Evolutionary conservation across 805 yeast genomes (phyloP), one percentile per base, ranked within the genome.

Genomic region (Henningerozyma blattae): DNA sequence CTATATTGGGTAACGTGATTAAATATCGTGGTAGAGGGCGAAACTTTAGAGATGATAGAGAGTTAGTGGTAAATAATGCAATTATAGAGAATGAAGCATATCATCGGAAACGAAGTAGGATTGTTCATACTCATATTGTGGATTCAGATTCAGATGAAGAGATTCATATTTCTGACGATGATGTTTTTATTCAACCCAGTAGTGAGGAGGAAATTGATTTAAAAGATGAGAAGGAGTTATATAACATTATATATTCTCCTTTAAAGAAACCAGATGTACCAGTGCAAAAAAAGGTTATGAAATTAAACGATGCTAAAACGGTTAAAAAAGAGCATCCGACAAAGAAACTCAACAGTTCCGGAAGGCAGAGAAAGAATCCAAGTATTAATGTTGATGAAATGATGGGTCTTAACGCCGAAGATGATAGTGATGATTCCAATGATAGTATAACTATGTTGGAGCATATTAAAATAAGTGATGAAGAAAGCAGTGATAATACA

Each of bases 1-100:
- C 84, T 44, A 76, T 85, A 5, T 58, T 85, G 35, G 94, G 94
- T 3, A 82, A 79, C 41, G 78, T 83, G 13, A 80, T 84, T 39
- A 76, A 73, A 46, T 78, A 75, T 50, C 72, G 68, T 38, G 94
- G 94, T 7, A 73, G 72, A 42, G 74, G 69, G 44, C 64, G 94
- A 52, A 85, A 80, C 50, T 82, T 82, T 51, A 73, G 70, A 33
- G 91, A 82, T 56, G 89, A 81, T 38, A 67, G 93, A 54, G 60
- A 58, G 27, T 57, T 68, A 38, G 82, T 79, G 3, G 52, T 60
- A 4, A 81, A 81, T 52, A 70, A 72, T 38, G 87, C 89, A 1
- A 46, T 59, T 30, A 41, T 45, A 5, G 59, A 56, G 30, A 56
- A 53, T 39, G 59, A 57, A 39, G 40, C 39, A 12, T 54, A 49